Percentiles rank a stretch among this genome's conserved stretches.
Conservation (phyloP, 306 rosid genomes). For the Cucurbita moschata region DNA sequence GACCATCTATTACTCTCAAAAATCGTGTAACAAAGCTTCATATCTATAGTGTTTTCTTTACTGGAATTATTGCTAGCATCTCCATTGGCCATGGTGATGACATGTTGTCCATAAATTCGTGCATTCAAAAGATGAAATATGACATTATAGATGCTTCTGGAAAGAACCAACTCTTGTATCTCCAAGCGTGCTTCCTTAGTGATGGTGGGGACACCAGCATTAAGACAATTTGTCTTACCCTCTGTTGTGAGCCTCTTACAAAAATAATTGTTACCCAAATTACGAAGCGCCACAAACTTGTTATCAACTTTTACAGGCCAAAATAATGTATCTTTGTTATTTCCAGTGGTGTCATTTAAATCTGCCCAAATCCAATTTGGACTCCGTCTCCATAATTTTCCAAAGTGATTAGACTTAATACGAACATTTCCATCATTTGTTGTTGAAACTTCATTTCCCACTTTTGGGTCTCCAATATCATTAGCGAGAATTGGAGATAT, state of each 20-base stretch:
- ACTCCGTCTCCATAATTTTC: neutral
- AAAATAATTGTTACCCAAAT: neutral
- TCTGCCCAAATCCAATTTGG: neutral
- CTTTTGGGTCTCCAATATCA: too few relatives aligned
- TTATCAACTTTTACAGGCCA: neutral
- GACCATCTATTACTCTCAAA: too few relatives aligned
- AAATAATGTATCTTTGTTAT: neutral
- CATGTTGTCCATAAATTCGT: neutral
- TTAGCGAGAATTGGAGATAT: too few relatives aligned
- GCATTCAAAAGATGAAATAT: neutral
- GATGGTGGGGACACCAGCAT: neutral
- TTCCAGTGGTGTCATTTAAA: too few relatives aligned
- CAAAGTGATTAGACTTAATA: neutral
- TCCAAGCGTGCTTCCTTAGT: neutral
- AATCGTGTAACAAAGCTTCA: too few relatives aligned
- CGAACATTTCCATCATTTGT: neutral
- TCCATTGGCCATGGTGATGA: too few relatives aligned
- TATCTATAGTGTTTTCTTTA: too few relatives aligned
- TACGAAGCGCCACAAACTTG: neutral
- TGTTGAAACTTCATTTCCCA: too few relatives aligned
- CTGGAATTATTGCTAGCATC: too few relatives aligned
- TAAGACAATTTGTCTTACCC: neutral
- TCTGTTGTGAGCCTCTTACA: neutral
- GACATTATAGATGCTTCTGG: neutral
- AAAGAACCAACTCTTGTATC: neutral